Percentiles rank a stretch among this genome's conserved stretches.
Evolutionary conservation across 2,329 filamentous ascomycete species (phyloP).

Genomic region (Pseudogymnoascus destructans): DNA sequence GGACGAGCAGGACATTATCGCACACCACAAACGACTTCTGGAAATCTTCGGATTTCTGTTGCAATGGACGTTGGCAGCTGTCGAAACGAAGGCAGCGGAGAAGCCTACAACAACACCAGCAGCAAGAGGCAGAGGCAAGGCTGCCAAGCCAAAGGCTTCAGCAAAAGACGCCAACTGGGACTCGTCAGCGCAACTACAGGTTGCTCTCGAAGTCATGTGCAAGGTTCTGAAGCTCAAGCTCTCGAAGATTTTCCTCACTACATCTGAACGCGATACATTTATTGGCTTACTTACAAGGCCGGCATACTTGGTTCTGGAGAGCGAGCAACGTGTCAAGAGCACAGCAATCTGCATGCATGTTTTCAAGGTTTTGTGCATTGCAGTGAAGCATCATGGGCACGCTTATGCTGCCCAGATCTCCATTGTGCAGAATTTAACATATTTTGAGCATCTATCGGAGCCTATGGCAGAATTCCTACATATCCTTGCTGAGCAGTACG

Average conservation of each 20-base stretch:
- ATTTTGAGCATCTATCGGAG: constrained; percentile 97
- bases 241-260: constrained; percentile 86
- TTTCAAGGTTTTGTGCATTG: constrained; percentile 92
- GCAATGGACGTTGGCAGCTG: constrained; percentile 90
- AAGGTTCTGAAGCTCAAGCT: constrained; percentile 90
- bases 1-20: constrained; percentile 77
- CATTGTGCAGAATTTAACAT: constrained; percentile 93
- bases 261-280: constrained; percentile 91
- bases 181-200: constrained; percentile 74
- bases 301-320: constrained; percentile 88
- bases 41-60: constrained; percentile 90
- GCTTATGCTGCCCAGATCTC: constrained; percentile 94
- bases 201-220: constrained; percentile 84
- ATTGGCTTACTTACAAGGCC: constrained; percentile 83
- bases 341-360: constrained; percentile 88
- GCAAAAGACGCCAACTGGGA: constrained; percentile 75
- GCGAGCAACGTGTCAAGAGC: constrained; percentile 80
- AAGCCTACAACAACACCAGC: constrained; percentile 62
- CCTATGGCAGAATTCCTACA: constrained; percentile 98
- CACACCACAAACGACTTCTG: constrained; percentile 79
- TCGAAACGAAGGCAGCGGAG: constrained; percentile 86
- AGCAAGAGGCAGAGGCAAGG: constrained; percentile 60
- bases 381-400: constrained; percentile 94
- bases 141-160: constrained; percentile 62
- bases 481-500: constrained; percentile 92